These are phyloP conservation scores for Boletus barrowsii DNA, from an alignment of 768 basidiomycete genomes.

Conservation along the genomic window DNA sequence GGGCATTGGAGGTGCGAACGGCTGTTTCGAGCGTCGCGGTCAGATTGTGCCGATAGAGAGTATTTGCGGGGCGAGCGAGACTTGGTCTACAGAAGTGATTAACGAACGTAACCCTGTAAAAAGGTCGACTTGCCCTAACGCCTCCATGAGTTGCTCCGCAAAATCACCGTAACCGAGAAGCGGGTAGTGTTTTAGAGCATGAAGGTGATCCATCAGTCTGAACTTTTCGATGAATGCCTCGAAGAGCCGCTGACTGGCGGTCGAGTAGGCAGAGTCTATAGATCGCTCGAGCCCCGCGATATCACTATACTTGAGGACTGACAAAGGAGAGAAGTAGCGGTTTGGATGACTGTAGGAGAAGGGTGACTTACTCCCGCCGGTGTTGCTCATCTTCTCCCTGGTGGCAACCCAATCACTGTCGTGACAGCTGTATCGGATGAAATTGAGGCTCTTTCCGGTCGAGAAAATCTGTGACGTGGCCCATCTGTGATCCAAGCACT, in stretches of 20 bases:
- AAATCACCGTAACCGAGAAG: conserved; percentile 95
- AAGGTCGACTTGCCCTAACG: conserved; percentile 60
- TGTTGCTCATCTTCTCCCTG: conserved; percentile 84
- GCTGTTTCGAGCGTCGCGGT: conserved; percentile 95
- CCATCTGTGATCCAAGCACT: neutral
- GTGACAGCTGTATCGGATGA: conserved; percentile 94
- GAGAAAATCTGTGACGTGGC: conserved; percentile 78
- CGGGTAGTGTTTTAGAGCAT: conserved; percentile 87
- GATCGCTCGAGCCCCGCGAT: conserved; percentile 93
- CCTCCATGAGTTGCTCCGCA: conserved; percentile 91
- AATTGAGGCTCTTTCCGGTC: conserved; percentile 96
- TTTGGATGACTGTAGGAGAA: neutral
- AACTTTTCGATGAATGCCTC: conserved; percentile 98
- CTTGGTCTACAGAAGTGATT: conserved; percentile 57
- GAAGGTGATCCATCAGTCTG: conserved; percentile 83
- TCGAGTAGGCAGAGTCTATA: conserved; percentile 90
- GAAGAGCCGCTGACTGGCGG: conserved; percentile 89
- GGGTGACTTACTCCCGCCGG: conserved; percentile 69
- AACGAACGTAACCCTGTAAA: neutral
- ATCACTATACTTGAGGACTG: conserved; percentile 91
- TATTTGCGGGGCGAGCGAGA: conserved; percentile 84
- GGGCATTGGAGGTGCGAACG: conserved; percentile 88
- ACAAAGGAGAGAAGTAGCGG: neutral
- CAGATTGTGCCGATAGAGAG: conserved; percentile 93
- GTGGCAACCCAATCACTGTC: conserved; percentile 97